A percentile compares a stretch with the other conserved stretches of the same genome.
phyloP scores from a whole-genome alignment of 1,284 basidiomycete genomes.

The Thelephora terrestris region DNA sequence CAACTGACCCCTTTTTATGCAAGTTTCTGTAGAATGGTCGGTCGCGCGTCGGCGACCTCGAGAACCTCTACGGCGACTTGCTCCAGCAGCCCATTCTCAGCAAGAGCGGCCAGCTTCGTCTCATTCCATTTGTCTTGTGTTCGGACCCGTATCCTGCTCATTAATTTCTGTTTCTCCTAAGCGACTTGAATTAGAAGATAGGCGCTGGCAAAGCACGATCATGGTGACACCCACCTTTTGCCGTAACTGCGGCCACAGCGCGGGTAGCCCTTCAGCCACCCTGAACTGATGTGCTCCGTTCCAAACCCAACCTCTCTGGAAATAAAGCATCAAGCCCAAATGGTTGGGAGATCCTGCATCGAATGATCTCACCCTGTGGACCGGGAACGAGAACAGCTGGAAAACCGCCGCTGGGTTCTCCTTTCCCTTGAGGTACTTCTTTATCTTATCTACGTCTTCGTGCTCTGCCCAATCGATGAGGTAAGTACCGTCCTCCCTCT shows the following conservation, averaged over 20 bases:
- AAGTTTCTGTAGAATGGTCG: too few species aligned
- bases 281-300: not conserved
- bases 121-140: not conserved
- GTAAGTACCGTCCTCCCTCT: conserved; percentile 30
- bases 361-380: conserved; percentile 30
- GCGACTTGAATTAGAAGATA: not conserved
- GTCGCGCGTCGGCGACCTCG: not conserved
- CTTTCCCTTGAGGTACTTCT: conserved; percentile 23
- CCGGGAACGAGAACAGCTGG: conserved; percentile 35
- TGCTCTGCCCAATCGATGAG: conserved; percentile 42
- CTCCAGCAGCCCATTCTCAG: not conserved
- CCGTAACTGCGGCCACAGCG: not conserved
- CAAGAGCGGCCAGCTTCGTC: not conserved
- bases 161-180: not conserved
- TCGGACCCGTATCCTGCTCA: not conserved
- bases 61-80: not conserved
- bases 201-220: not conserved
- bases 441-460: conserved; percentile 22
- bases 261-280: not conserved
- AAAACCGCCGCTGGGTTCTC: conserved; percentile 16
- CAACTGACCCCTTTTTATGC: too few species aligned
- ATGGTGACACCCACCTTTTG: not conserved
- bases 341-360: not conserved
- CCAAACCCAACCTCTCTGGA: not conserved
- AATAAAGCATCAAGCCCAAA: not conserved